Percentiles rank a stretch among this genome's conserved stretches.
Evolutionary conservation across 441 rosid genomes (phyloP).

Genomic region (Mallotus japonicus): DNA sequence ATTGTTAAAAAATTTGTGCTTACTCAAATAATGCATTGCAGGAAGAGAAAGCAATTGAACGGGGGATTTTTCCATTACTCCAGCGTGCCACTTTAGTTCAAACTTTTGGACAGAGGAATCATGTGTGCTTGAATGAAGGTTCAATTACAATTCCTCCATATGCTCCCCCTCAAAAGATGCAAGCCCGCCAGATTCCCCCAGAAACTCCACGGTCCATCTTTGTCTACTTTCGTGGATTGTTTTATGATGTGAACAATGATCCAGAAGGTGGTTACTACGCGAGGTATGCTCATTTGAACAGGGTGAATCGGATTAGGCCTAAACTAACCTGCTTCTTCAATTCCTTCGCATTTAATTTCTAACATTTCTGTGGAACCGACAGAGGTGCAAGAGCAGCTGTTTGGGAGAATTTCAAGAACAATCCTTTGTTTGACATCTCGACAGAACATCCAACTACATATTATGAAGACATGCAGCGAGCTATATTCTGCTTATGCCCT

Average conservation of each 20-base stretch:
- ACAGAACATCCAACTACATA: constrained; percentile 90
- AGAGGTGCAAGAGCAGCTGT: constrained; percentile 99
- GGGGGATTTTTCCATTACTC: constrained; percentile 80
- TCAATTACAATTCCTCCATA: constrained; percentile 90
- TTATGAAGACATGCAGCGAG: constrained; percentile 93
- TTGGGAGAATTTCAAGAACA: constrained; percentile 95
- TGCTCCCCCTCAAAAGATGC: constrained; percentile 96
- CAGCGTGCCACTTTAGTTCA: constrained; percentile 82
- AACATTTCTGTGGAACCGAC: constrained; percentile 26
- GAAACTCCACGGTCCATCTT: constrained; percentile 82
- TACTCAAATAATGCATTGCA: constrained; percentile 24
- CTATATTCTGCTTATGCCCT: constrained; percentile 87
- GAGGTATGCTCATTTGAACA: constrained; percentile 43
- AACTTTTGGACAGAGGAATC: constrained; percentile 89
- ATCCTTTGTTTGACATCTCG: constrained; percentile 85
- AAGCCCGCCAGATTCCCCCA: constrained; percentile 65
- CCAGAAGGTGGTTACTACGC: constrained; percentile 98
- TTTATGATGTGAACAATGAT: constrained; percentile 84
- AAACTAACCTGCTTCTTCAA: too few relatives aligned
- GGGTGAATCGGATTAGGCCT: background rate
- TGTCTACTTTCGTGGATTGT: constrained; percentile 89
- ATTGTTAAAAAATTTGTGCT: background rate
- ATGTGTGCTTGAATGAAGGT: constrained; percentile 84
- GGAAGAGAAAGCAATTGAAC: constrained; percentile 89
- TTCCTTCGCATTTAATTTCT: background rate